phyloP scores from a whole-genome alignment of 1,284 basidiomycete genomes.

The Tilletia caries region DNA sequence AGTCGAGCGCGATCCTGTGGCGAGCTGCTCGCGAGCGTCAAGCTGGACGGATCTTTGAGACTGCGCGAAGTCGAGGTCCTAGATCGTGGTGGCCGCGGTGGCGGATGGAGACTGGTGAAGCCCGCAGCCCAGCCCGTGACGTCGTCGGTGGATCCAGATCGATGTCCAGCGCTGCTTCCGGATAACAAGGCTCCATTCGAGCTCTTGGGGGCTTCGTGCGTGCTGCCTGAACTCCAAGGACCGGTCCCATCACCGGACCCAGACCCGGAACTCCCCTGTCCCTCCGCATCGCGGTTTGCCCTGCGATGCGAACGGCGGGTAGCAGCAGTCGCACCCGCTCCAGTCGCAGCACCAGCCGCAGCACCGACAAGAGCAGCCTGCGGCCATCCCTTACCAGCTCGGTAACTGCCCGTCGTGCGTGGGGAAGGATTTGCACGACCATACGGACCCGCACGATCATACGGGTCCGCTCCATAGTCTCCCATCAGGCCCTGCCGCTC shows the following conservation, averaged over 20 bases:
- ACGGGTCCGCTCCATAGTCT: not conserved
- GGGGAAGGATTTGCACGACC: no score
- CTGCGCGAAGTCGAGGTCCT: not conserved
- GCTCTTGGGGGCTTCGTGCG: slow-evolving; percentile 6
- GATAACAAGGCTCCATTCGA: not conserved
- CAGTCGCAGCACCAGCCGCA: not conserved
- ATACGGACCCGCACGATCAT: no score
- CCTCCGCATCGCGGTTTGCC: not conserved
- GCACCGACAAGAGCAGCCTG: not conserved
- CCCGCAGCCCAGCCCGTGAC: not conserved
- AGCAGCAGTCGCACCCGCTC: not conserved
- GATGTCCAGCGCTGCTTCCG: not conserved
- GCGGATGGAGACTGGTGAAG: not conserved
- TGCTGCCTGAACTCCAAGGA: slow-evolving; percentile 7
- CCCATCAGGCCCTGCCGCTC: not conserved
- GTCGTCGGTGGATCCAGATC: not conserved
- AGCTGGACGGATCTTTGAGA: not conserved
- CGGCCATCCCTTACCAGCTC: not conserved
- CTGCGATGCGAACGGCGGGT: not conserved
- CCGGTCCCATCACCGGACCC: not conserved
- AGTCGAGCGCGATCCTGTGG: not conserved
- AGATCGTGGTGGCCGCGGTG: not conserved
- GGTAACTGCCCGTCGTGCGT: not conserved
- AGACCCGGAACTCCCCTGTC: not conserved
- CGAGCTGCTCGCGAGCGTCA: not conserved